These are phyloP conservation scores for Nemania diffusa DNA, from an alignment of 2,329 filamentous ascomycete genomes.

Conservation along the genomic window DNA sequence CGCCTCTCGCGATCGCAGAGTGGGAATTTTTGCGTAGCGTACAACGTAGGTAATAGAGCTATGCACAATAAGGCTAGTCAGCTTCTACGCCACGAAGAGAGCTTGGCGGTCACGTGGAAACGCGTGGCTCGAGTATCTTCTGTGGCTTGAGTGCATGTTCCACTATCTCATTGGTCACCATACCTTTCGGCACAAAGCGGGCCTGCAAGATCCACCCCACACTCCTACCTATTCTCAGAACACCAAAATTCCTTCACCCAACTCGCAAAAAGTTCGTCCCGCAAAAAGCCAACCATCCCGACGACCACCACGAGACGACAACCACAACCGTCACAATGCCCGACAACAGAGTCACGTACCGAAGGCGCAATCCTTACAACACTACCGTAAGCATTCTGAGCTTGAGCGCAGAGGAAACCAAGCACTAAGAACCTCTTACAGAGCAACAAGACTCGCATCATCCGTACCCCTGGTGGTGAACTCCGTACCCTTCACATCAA, in stretches of 20 bases:
- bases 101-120: slow-evolving; percentile 11
- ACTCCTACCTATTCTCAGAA: slow-evolving; percentile 41
- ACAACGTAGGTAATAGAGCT: slow-evolving; percentile 24
- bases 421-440: slow-evolving; percentile 63
- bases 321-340: slow-evolving; percentile 62
- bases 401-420: not conserved
- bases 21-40: slow-evolving; percentile 45
- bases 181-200: slow-evolving; percentile 38
- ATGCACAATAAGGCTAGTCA: slow-evolving; percentile 24
- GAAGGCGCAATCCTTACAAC: slow-evolving; percentile 40
- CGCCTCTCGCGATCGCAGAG: slow-evolving; percentile 36
- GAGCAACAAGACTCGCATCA: slow-evolving; percentile 94
- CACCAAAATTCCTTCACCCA: slow-evolving; percentile 46
- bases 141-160: slow-evolving; percentile 23
- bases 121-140: slow-evolving; percentile 5
- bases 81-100: slow-evolving; percentile 3
- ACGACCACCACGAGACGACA: slow-evolving; percentile 29
- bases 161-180: slow-evolving; percentile 39
- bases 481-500: slow-evolving; percentile 98
- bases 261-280: slow-evolving; percentile 45
- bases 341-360: slow-evolving; percentile 70
- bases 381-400: slow-evolving; percentile 24
- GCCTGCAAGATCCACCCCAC: slow-evolving; percentile 46
- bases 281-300: slow-evolving; percentile 43
- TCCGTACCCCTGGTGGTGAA: slow-evolving; percentile 97